Conservation (phyloP, 1,284 basidiomycete genomes). For the Cystobasidium pallidum region DNA sequence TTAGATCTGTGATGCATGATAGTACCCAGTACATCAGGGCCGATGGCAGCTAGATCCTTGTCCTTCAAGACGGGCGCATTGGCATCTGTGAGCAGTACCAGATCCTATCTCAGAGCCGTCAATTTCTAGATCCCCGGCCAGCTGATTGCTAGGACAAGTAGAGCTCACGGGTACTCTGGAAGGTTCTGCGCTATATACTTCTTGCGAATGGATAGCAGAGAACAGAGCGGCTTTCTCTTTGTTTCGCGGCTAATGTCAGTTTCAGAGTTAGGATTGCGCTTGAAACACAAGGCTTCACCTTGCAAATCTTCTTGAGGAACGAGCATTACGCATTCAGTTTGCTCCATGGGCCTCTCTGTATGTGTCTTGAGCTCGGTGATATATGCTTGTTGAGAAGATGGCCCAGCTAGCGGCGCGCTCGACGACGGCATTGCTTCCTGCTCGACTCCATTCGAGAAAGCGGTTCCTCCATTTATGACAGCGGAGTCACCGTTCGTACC, state of each 20-base stretch:
- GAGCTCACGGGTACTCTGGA: constrained; percentile 22
- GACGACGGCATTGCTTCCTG: constrained; percentile 4
- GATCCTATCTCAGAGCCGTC: constrained; percentile 14
- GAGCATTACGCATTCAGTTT: constrained; percentile 30
- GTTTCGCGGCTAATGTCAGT: not conserved
- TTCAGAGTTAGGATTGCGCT: not conserved
- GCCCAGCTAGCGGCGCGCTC: constrained; percentile 18
- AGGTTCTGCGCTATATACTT: constrained; percentile 42
- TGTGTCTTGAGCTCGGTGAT: constrained; percentile 23
- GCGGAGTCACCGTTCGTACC: not conserved
- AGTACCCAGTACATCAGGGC: constrained; percentile 15
- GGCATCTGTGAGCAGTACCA: constrained; percentile 38
- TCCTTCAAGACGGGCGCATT: constrained; percentile 33
- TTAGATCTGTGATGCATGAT: constrained; percentile 26
- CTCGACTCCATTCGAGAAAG: constrained; percentile 14
- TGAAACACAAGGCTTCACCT: constrained; percentile 1
- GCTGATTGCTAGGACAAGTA: not conserved
- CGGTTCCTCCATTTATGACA: constrained; percentile 4
- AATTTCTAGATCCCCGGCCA: too few relatives aligned
- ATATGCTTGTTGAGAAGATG: constrained; percentile 22
- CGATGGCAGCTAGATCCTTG: constrained; percentile 22
- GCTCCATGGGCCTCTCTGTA: not conserved
- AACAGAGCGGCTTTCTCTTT: constrained; percentile 30
- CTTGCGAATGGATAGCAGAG: constrained; percentile 26
- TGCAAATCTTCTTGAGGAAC: constrained; percentile 35